Percentiles rank a stretch among this genome's conserved stretches.
These are phyloP conservation scores for Cercospora citrullina DNA, from an alignment of 2,329 filamentous ascomycete genomes.

Conservation along the genomic window DNA sequence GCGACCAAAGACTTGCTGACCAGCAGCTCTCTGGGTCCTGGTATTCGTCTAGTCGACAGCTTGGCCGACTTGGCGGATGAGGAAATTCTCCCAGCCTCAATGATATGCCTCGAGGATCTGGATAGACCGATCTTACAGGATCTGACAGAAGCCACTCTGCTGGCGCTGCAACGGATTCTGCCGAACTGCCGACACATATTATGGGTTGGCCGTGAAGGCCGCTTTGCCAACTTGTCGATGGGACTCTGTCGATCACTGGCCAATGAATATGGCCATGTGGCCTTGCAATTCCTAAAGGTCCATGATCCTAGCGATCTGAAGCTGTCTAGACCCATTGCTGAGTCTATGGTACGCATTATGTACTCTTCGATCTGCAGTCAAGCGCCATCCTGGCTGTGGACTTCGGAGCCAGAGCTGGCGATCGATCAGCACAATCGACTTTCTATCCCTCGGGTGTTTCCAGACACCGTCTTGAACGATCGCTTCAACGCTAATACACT, in stretches of 20 bases:
- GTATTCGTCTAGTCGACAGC: conserved; percentile 2
- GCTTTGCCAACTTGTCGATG: conserved; percentile 5
- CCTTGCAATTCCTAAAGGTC: conserved; percentile 8
- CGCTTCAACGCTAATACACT: conserved; percentile 6
- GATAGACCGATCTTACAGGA: conserved; percentile 9
- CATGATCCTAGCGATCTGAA: conserved; percentile 3
- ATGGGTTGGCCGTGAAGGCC: conserved; percentile 9
- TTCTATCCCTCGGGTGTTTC: conserved; percentile 3
- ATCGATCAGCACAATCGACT: neutral
- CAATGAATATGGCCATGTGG: conserved; percentile 11
- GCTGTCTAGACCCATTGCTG: conserved; percentile 5
- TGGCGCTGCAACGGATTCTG: conserved; percentile 6
- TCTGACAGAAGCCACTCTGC: neutral
- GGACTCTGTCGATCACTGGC: conserved; percentile 10
- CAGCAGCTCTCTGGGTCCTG: conserved; percentile 4
- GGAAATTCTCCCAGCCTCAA: conserved; percentile 7
- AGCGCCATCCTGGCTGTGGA: conserved; percentile 11
- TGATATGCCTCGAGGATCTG: conserved; percentile 12
- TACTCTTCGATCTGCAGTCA: conserved; percentile 4
- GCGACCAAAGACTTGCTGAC: conserved; percentile 4
- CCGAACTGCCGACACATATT: conserved; percentile 12
- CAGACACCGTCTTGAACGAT: conserved; percentile 4
- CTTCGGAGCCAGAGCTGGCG: conserved; percentile 1
- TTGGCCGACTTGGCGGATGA: conserved; percentile 11
- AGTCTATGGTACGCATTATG: conserved; percentile 1